A percentile compares a stretch with the other conserved stretches of the same genome.
Evolutionary conservation across 345 rosid species (phyloP).

Genomic region (Eucalyptus tenuipes): DNA sequence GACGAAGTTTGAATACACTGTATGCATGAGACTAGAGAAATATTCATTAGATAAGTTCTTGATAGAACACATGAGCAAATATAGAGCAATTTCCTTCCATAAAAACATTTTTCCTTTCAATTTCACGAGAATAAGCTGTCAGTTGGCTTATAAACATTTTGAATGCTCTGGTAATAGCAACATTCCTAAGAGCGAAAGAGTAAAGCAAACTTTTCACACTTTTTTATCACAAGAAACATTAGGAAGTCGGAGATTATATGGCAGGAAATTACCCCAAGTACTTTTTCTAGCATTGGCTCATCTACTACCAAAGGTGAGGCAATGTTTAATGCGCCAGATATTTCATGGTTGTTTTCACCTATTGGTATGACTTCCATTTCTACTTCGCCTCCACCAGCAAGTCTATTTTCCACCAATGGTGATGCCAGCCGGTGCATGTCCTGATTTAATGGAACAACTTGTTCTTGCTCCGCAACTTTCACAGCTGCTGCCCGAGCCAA

Average conservation of each 20-base stretch:
- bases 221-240: background rate
- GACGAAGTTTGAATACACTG: background rate
- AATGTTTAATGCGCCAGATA: conserved; percentile 53
- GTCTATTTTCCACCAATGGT: conserved; percentile 69
- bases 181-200: background rate
- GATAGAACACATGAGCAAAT: background rate
- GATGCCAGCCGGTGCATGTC: conserved; percentile 66
- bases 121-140: background rate
- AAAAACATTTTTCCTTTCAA: background rate
- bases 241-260: background rate
- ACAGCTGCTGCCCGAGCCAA: conserved; percentile 98
- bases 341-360: conserved; percentile 70
- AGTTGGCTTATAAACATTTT: background rate
- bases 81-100: background rate
- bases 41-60: background rate
- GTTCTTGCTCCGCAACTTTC: conserved; percentile 79
- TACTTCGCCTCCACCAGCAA: conserved; percentile 88
- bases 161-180: background rate
- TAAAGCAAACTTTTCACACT: background rate
- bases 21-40: background rate
- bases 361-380: conserved; percentile 98
- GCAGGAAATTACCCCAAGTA: conserved; percentile 64
- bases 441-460: conserved; percentile 60
- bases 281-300: conserved; percentile 84
- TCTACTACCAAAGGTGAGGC: conserved; percentile 73